phyloP scores from a whole-genome alignment of 2,329 filamentous ascomycete genomes.

The Pyrenophora tritici-repentis region DNA sequence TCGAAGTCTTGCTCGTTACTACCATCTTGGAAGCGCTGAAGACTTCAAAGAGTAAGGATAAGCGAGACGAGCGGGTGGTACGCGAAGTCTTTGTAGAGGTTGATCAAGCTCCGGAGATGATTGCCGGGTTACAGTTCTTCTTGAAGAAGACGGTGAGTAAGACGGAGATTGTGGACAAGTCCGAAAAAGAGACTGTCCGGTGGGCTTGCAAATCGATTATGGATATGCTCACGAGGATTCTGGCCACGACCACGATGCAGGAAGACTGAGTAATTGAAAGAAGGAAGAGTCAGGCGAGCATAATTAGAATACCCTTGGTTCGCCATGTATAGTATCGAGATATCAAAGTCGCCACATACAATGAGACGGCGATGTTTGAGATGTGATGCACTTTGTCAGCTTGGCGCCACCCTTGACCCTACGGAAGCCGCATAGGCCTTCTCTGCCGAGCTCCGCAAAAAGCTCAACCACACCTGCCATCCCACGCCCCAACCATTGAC shows the following conservation, averaged over 20 bases:
- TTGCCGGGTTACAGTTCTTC: constrained; percentile 78
- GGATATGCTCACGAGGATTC: constrained; percentile 44
- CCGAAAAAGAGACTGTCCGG: constrained; percentile 58
- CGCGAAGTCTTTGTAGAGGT: constrained; percentile 69
- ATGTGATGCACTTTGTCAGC: constrained; percentile 17
- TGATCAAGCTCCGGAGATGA: constrained; percentile 68
- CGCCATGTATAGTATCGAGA: constrained; percentile 8
- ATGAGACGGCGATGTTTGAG: constrained; percentile 6
- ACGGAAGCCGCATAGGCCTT: constrained; percentile 23
- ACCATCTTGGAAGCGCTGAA: constrained; percentile 71
- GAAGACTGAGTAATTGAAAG: constrained; percentile 39
- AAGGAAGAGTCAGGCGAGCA: background rate
- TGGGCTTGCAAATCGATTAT: constrained; percentile 50
- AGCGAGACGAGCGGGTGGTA: constrained; percentile 62
- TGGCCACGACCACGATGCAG: constrained; percentile 44
- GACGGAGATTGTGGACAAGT: constrained; percentile 59
- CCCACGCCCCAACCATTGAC: constrained; percentile 47
- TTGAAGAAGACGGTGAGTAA: constrained; percentile 74
- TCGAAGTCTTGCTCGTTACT: constrained; percentile 79
- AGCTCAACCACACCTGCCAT: constrained; percentile 44
- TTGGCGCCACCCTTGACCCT: constrained; percentile 30
- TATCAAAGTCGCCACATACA: background rate
- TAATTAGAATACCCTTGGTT: constrained; percentile 5
- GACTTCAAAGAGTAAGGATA: constrained; percentile 48
- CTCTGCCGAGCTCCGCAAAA: constrained; percentile 37